phyloP scores from a whole-genome alignment of 495 filamentous ascomycete species.

The Echria macrotheca region DNA sequence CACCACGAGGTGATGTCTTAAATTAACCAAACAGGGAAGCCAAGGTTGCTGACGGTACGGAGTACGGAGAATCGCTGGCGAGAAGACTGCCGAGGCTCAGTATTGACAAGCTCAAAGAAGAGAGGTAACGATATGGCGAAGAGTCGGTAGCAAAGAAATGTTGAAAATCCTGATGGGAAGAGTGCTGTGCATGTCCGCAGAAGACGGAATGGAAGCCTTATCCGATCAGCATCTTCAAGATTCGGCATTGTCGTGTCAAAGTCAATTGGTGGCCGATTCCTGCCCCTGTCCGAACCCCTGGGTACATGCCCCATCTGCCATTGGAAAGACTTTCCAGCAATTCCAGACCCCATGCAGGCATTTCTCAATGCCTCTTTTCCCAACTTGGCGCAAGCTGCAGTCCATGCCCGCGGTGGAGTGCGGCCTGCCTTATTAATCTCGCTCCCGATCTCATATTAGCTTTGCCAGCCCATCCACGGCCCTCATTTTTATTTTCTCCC shows the following conservation, averaged over 20 bases:
- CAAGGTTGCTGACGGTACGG: not conserved
- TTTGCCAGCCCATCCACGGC: slow-evolving; percentile 6
- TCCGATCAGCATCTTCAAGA: no score
- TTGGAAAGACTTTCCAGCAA: not conserved
- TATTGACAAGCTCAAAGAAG: no score
- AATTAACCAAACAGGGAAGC: not conserved
- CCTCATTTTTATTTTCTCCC: slow-evolving; percentile 1
- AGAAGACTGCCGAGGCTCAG: no score
- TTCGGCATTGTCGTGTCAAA: no score
- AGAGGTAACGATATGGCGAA: no score
- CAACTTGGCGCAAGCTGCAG: slow-evolving; percentile 16
- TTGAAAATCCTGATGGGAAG: no score
- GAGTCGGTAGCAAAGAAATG: no score
- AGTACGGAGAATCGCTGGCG: no score
- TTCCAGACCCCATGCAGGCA: not conserved
- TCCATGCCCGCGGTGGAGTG: slow-evolving; percentile 12
- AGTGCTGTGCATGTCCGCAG: no score
- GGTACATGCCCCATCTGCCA: slow-evolving; percentile 8
- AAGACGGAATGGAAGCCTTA: no score
- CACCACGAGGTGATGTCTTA: not conserved
- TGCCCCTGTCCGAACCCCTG: slow-evolving; percentile 7
- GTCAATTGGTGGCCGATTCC: no score
- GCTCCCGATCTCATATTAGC: slow-evolving; percentile 20
- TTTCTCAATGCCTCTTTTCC: slow-evolving; percentile 14
- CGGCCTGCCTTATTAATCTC: slow-evolving; percentile 26